Percentiles rank a stretch among this genome's conserved stretches.
Conservation (phyloP, 352 stramenopile species). For the Globisporangium rhizosaccharum region DNA sequence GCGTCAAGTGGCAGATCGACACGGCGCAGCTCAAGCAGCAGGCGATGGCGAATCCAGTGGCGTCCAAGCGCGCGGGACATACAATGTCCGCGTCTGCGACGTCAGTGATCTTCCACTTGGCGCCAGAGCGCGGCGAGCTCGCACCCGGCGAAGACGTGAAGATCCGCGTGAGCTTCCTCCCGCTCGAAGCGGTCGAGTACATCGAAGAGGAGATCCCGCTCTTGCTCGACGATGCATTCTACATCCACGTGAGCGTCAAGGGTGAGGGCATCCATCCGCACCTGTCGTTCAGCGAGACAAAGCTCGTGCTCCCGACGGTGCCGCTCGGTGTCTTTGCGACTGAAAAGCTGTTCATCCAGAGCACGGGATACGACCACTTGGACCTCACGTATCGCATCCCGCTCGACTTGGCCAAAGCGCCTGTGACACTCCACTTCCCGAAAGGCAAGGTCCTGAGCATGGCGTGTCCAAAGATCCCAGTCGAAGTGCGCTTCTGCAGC, state of each 20-base stretch:
- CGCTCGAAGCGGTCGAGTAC: conserved; percentile 74
- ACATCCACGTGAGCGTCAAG: conserved; percentile 74
- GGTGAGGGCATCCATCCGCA: conserved; percentile 89
- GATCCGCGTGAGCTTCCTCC: conserved; percentile 85
- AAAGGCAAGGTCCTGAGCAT: conserved; percentile 85
- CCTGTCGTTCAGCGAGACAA: conserved; percentile 85
- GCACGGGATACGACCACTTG: conserved; percentile 89
- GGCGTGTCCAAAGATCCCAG: conserved; percentile 67
- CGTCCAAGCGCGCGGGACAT: conserved; percentile 23
- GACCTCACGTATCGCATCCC: conserved; percentile 82
- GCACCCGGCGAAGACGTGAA: conserved; percentile 66
- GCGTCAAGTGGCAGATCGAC: conserved; percentile 81
- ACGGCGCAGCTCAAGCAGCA: conserved; percentile 29
- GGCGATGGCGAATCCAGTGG: conserved; percentile 12
- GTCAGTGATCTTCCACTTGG: conserved; percentile 71
- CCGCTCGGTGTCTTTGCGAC: conserved; percentile 74
- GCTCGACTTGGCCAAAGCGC: conserved; percentile 68
- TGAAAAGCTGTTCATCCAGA: conserved; percentile 72
- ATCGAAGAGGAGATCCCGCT: conserved; percentile 67
- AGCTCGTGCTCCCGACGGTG: conserved; percentile 86
- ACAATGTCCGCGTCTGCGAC: conserved; percentile 26
- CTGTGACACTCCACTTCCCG: conserved; percentile 86
- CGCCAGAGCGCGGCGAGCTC: conserved; percentile 75
- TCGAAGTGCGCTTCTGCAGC: conserved; percentile 82
- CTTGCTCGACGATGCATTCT: conserved; percentile 60